phyloP scores from a whole-genome alignment of 2,329 filamentous ascomycete genomes.

The Neurospora sp. region DNA sequence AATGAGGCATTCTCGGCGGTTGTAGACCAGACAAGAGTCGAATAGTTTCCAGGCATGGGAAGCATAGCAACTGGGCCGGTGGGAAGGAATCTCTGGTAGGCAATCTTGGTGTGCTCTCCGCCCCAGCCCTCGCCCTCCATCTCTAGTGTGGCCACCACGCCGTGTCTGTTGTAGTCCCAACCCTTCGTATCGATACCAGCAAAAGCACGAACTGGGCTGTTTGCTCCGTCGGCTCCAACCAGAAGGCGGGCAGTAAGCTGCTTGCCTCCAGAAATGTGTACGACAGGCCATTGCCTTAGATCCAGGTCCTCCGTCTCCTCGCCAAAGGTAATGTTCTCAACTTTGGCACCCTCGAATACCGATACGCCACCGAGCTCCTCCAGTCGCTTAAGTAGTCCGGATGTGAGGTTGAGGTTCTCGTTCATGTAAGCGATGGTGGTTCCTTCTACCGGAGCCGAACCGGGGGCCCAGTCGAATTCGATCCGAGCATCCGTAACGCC shows the following conservation, averaged over 20 bases:
- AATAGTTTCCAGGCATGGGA: constrained; percentile 72
- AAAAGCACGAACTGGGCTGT: constrained; percentile 85
- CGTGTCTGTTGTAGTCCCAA: constrained; percentile 89
- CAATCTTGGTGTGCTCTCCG: constrained; percentile 54
- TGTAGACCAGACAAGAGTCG: constrained; percentile 91
- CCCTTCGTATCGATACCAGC: constrained; percentile 77
- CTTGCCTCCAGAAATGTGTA: constrained; percentile 60
- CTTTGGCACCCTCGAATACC: constrained; percentile 66
- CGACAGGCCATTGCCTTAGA: constrained; percentile 77
- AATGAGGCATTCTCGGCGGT: constrained; percentile 69
- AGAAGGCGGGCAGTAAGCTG: constrained; percentile 72
- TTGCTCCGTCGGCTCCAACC: constrained; percentile 88
- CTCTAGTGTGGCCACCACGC: constrained; percentile 80
- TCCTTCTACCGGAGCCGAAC: constrained; percentile 31
- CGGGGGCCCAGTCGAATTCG: constrained; percentile 67
- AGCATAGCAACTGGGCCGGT: constrained; percentile 87
- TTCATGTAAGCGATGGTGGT: constrained; percentile 87
- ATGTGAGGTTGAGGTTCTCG: constrained; percentile 85
- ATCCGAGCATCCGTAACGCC: constrained; percentile 80
- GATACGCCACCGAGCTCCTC: constrained; percentile 59
- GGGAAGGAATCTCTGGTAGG: constrained; percentile 92
- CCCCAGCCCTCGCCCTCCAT: constrained; percentile 53
- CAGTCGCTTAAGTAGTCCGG: constrained; percentile 63
- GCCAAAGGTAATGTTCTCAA: constrained; percentile 72
- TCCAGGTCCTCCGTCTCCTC: constrained; percentile 59